Conservation (phyloP, 2,329 filamentous ascomycete species). For the Diaporthe sp. region DNA sequence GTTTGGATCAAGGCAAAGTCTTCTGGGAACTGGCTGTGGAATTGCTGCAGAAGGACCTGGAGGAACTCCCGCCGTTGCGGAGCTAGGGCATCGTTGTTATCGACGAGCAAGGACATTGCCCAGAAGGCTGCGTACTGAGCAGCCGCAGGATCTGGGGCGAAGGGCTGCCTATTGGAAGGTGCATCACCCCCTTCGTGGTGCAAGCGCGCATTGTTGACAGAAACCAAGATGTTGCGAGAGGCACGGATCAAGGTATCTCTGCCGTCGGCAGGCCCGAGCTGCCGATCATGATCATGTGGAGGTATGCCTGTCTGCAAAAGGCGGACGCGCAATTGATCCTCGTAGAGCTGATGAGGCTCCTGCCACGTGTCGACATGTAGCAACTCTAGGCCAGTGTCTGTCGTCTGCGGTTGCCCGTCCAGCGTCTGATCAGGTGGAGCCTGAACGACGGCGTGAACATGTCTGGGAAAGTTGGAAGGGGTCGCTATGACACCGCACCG, state of each 20-base stretch:
- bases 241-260: constrained; percentile 71
- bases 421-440: constrained; percentile 47
- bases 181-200: background rate
- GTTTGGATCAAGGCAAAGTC: constrained; percentile 37
- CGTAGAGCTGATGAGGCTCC: constrained; percentile 35
- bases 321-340: constrained; percentile 17
- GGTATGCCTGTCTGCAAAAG: constrained; percentile 28
- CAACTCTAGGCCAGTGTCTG: constrained; percentile 46
- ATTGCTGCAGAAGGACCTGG: constrained; percentile 33
- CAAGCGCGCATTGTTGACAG: constrained; percentile 60
- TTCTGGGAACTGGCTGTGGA: constrained; percentile 40
- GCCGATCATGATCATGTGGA: constrained; percentile 43
- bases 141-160: constrained; percentile 28
- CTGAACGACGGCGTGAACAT: constrained; percentile 74
- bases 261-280: constrained; percentile 64
- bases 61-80: constrained; percentile 28
- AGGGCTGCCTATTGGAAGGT: background rate
- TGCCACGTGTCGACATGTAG: constrained; percentile 70
- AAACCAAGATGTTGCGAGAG: constrained; percentile 75
- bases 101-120: constrained; percentile 38
- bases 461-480: constrained; percentile 75
- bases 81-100: constrained; percentile 18
- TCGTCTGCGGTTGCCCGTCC: constrained; percentile 44
- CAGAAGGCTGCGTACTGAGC: constrained; percentile 42
- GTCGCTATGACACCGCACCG: constrained; percentile 70